phyloP scores from a whole-genome alignment of 192 early-diverging fungal species.

The Coemansia sp. region DNA sequence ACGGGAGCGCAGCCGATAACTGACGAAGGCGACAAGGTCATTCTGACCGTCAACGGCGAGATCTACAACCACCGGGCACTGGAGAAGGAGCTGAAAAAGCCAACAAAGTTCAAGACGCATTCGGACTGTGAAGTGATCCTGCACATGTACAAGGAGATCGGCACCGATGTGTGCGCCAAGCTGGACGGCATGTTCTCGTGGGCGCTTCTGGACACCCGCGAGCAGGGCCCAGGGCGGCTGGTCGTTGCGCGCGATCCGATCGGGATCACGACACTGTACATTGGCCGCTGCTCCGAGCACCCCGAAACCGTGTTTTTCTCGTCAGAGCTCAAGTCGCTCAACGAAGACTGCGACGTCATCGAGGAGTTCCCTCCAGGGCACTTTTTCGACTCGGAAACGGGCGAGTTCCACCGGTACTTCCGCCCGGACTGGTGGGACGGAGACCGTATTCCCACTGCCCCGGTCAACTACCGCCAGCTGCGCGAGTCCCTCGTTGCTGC shows the following conservation, averaged over 20 bases:
- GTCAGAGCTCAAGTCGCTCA: slow-evolving; percentile 92
- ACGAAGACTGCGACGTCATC: slow-evolving; percentile 97
- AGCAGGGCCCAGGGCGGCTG: slow-evolving; percentile 68
- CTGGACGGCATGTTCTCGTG: slow-evolving; percentile 98
- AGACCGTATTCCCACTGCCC: slow-evolving; percentile 37
- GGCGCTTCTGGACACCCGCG: slow-evolving; percentile 77
- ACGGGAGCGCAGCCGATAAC: slow-evolving; percentile 94
- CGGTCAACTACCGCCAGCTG: slow-evolving; percentile 64
- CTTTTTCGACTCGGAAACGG: slow-evolving; percentile 78
- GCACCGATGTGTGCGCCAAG: slow-evolving; percentile 73
- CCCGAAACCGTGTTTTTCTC: slow-evolving; percentile 90
- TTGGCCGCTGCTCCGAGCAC: slow-evolving; percentile 77
- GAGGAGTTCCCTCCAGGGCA: slow-evolving; percentile 97
- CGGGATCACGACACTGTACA: slow-evolving; percentile 97
- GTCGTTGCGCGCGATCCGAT: slow-evolving; percentile 96
- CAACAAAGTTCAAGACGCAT: slow-evolving; percentile 84
- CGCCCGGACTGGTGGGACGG: slow-evolving; percentile 83
- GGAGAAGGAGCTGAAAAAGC: slow-evolving; percentile 67
- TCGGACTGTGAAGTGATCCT: slow-evolving; percentile 98
- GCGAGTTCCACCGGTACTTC: slow-evolving; percentile 82
- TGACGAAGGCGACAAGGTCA: slow-evolving; percentile 82
- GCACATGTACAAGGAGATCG: slow-evolving; percentile 85
- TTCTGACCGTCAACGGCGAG: slow-evolving; percentile 95
- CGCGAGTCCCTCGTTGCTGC: slow-evolving; percentile 79
- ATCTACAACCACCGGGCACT: slow-evolving; percentile 97